A percentile compares a stretch with the other conserved stretches of the same genome.
Conservation (phyloP, 1,284 basidiomycete species). For the Wolfiporia cocos region DNA sequence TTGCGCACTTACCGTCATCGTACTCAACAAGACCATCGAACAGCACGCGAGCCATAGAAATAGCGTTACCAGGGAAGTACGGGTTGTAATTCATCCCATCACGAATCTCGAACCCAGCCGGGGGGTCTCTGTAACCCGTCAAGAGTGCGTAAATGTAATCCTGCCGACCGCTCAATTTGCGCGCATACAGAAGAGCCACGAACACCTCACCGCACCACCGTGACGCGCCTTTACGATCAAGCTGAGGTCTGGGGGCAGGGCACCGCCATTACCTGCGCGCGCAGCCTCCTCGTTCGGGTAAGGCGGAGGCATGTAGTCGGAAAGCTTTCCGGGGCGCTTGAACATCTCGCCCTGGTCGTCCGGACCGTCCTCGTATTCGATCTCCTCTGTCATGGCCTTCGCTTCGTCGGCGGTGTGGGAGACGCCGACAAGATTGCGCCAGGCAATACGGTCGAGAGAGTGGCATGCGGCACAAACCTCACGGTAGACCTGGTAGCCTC, state of each 20-base stretch:
- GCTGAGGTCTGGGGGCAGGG: slow-evolving; percentile 94
- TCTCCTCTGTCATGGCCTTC: slow-evolving; percentile 91
- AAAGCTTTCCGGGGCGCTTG: slow-evolving; percentile 93
- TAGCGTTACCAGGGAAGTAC: slow-evolving; percentile 96
- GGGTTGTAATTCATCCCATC: slow-evolving; percentile 99
- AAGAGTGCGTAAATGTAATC: slow-evolving; percentile 97
- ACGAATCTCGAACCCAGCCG: slow-evolving; percentile 93
- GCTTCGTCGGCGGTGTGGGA: slow-evolving; percentile 94
- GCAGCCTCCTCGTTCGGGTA: slow-evolving; percentile 99
- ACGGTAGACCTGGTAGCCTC: slow-evolving; percentile 98
- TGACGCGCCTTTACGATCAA: slow-evolving; percentile 99
- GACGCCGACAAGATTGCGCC: slow-evolving; percentile 98
- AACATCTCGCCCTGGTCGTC: slow-evolving; percentile 98
- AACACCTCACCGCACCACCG: slow-evolving; percentile 76
- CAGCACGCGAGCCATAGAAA: slow-evolving; percentile 96
- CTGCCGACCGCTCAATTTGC: slow-evolving; percentile 33
- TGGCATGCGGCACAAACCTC: slow-evolving; percentile 99
- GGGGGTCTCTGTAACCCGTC: slow-evolving; percentile 96
- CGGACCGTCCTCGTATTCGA: slow-evolving; percentile 97
- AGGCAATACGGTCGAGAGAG: slow-evolving; percentile 98
- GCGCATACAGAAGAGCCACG: background rate
- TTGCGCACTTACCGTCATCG: slow-evolving; percentile 66
- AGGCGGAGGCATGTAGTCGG: slow-evolving; percentile 94
- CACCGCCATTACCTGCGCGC: slow-evolving; percentile 90
- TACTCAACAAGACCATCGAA: slow-evolving; percentile 96